A percentile compares a stretch with the other conserved stretches of the same genome.
These are phyloP conservation scores for Corymbia maculata DNA, from an alignment of 345 rosid species.

Conservation along the genomic window DNA sequence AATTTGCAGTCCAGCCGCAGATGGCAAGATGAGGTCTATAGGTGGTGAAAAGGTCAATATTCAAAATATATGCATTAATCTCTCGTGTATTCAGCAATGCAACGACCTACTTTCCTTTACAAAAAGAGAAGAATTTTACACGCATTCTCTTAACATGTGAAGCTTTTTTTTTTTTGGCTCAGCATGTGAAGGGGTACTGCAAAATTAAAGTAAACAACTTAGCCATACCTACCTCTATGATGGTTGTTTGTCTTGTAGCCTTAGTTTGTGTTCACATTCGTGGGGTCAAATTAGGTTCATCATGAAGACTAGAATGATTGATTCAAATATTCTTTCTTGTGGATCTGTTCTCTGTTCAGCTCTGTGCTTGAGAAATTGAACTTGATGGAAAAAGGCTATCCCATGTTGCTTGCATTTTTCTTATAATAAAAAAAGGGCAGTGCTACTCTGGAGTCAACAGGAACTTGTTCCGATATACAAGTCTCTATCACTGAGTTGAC, in stretches of 20 bases:
- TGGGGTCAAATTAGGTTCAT: neutral
- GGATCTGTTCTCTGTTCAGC: neutral
- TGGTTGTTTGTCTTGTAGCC: neutral
- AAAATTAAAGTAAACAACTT: neutral
- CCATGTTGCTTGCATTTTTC: neutral
- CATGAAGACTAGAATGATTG: neutral
- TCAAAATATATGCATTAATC: neutral
- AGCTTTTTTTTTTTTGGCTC: neutral
- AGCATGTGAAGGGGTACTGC: neutral
- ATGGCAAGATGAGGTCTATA: conserved; percentile 74
- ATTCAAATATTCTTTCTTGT: neutral
- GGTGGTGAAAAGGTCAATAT: conserved; percentile 72
- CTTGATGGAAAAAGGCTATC: neutral
- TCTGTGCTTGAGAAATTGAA: neutral
- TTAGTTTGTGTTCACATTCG: neutral
- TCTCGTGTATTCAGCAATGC: neutral
- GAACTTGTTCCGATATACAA: neutral
- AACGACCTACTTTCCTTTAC: neutral
- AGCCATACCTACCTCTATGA: neutral
- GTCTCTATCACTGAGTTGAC: neutral
- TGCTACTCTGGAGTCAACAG: neutral
- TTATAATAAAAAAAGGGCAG: neutral
- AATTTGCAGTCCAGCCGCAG: conserved; percentile 79
- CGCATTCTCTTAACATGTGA: neutral
- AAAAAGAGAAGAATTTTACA: neutral